Conservation (phyloP, 1,284 basidiomycete species). For the Austropuccinia psidii region DNA sequence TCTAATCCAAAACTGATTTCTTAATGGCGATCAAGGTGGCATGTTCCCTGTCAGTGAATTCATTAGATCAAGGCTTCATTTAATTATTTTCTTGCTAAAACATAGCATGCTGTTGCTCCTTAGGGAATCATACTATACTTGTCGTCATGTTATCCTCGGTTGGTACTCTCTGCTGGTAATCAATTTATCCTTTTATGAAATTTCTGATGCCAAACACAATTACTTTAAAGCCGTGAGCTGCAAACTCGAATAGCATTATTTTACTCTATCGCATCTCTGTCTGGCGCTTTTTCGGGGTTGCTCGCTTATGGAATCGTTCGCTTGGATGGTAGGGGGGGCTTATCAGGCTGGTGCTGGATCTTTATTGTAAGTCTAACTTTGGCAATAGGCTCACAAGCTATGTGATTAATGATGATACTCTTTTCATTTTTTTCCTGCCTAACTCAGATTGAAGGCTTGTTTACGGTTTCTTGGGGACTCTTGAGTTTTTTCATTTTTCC, state of each 20-base stretch:
- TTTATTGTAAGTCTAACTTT: constrained; percentile 8
- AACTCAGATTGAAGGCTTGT: constrained; percentile 5
- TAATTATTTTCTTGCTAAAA: not conserved
- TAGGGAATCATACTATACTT: constrained; percentile 18
- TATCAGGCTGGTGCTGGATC: constrained; percentile 19
- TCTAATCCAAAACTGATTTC: not conserved
- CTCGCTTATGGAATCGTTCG: constrained; percentile 1
- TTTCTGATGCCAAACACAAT: not conserved
- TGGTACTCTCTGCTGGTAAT: not conserved
- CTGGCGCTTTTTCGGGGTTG: constrained; percentile 18
- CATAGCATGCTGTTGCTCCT: not conserved
- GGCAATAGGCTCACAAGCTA: not conserved
- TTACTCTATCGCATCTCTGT: not conserved
- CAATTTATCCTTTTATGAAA: no score
- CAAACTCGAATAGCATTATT: constrained; percentile 20
- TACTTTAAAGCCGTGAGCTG: not conserved
- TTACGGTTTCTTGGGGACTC: not conserved
- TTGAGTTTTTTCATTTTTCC: constrained; percentile 1
- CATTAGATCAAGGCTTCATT: not conserved
- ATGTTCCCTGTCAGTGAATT: constrained; percentile 3
- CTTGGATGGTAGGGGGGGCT: not conserved
- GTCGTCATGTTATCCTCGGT: constrained; percentile 14
- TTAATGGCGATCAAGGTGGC: not conserved
- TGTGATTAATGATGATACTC: not conserved
- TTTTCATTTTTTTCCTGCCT: not conserved